A percentile compares a stretch with the other conserved stretches of the same genome.
These are phyloP conservation scores for Talaromyces pinophilus DNA, from an alignment of 2,329 filamentous ascomycete genomes.

Conservation along the genomic window DNA sequence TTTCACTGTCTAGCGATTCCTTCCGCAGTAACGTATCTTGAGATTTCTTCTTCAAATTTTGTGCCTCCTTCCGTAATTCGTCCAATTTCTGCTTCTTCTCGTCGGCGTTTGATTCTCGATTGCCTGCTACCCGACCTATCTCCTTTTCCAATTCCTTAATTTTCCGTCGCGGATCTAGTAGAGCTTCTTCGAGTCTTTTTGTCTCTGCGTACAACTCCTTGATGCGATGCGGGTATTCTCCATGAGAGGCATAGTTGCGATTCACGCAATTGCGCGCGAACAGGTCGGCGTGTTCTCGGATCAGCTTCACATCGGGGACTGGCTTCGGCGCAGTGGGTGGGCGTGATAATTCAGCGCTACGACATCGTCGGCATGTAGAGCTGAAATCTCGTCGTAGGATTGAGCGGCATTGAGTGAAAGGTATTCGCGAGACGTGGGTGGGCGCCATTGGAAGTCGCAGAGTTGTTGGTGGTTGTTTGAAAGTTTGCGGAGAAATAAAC, in stretches of 20 bases:
- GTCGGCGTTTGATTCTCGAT: constrained; percentile 22
- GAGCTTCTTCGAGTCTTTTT: constrained; percentile 41
- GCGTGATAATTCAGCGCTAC: constrained; percentile 16
- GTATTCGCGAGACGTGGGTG: constrained; percentile 9
- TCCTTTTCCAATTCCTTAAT: constrained; percentile 48
- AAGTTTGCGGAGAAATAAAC: constrained; percentile 8
- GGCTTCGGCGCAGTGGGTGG: constrained; percentile 77
- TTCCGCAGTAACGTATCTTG: constrained; percentile 36
- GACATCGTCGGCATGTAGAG: constrained; percentile 15
- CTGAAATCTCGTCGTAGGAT: constrained; percentile 19
- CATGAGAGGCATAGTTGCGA: constrained; percentile 71
- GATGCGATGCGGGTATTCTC: constrained; percentile 56
- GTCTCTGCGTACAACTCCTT: constrained; percentile 43
- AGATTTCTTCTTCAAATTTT: constrained; percentile 41
- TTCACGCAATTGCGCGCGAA: constrained; percentile 81
- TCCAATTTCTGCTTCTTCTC: constrained; percentile 29
- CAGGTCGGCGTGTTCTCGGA: constrained; percentile 78
- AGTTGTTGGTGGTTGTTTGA: neutral
- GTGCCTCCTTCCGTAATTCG: constrained; percentile 40
- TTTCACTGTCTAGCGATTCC: constrained; percentile 55
- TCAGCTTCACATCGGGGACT: constrained; percentile 80
- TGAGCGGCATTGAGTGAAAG: neutral
- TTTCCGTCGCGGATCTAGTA: constrained; percentile 44
- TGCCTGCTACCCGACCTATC: constrained; percentile 38
- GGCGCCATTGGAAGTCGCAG: constrained; percentile 3